A percentile compares a stretch with the other conserved stretches of the same genome.
Evolutionary conservation across 1,139 yeast species (phyloP).

Genomic region (Torulaspora globosa): DNA sequence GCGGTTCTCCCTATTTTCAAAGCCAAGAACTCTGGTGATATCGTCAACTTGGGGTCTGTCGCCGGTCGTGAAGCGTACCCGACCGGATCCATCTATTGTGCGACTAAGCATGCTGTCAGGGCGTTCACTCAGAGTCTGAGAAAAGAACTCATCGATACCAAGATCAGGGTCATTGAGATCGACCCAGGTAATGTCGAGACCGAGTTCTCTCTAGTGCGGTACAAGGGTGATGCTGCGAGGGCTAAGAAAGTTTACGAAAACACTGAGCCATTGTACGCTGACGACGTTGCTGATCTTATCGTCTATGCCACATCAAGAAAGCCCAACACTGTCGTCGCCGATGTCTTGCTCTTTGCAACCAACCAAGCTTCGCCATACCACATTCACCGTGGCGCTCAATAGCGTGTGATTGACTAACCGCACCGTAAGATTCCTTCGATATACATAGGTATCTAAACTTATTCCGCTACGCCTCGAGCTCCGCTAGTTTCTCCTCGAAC

Average conservation of each 20-base stretch:
- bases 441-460: constrained; percentile 1
- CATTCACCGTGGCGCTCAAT: constrained; percentile 37
- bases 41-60: constrained; percentile 78
- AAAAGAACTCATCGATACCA: constrained; percentile 70
- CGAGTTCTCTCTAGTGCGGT: constrained; percentile 74
- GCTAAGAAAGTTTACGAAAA: constrained; percentile 74
- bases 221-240: constrained; percentile 61
- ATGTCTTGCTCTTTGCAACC: constrained; percentile 68
- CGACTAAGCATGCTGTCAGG: constrained; percentile 79
- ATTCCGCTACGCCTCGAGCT: constrained; percentile 2
- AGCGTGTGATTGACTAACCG: background rate
- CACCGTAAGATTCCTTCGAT: background rate
- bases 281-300: constrained; percentile 78
- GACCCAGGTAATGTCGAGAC: constrained; percentile 91
- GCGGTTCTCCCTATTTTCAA: constrained; percentile 59
- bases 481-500: constrained; percentile 17
- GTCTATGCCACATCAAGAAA: constrained; percentile 69
- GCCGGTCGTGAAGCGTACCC: constrained; percentile 89
- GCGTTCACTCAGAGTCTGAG: constrained; percentile 74
- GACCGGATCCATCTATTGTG: constrained; percentile 82
- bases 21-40: constrained; percentile 58
- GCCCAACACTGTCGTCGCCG: constrained; percentile 74
- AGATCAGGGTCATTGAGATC: constrained; percentile 73
- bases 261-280: constrained; percentile 67
- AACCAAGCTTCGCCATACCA: constrained; percentile 76